Conservation (phyloP, 2,329 filamentous ascomycete genomes). For the Westerdykella sp. region DNA sequence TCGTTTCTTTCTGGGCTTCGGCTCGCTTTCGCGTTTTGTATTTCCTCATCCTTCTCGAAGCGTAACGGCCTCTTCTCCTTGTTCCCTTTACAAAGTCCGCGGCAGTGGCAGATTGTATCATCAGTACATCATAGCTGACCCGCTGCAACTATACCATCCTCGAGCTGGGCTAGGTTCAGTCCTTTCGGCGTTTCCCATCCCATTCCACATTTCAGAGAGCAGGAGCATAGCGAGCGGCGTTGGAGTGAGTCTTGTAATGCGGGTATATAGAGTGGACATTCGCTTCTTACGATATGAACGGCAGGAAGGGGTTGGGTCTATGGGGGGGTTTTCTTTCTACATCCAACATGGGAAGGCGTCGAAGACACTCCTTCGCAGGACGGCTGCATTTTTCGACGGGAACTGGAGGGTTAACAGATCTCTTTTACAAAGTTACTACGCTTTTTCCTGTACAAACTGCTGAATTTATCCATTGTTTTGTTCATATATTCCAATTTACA, state of each 20-base stretch:
- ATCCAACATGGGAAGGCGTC: slow-evolving; percentile 1
- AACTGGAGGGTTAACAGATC: no score
- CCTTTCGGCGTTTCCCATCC: slow-evolving; percentile 6
- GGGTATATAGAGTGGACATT: slow-evolving; percentile 13
- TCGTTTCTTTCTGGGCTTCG: slow-evolving; percentile 4
- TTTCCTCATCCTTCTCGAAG: slow-evolving; percentile 3
- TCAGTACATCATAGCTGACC: neutral
- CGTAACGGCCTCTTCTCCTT: neutral
- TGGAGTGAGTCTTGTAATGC: slow-evolving; percentile 13
- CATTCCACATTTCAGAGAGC: neutral
- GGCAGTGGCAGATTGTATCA: neutral
- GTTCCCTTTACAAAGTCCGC: neutral
- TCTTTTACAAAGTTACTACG: no score
- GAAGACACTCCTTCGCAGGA: slow-evolving; percentile 1
- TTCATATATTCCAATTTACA: no score
- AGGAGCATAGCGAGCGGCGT: slow-evolving; percentile 6
- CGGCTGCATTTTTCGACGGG: neutral
- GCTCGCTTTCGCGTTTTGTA: slow-evolving; percentile 4
- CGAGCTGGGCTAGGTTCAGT: slow-evolving; percentile 11
- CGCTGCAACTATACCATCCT: slow-evolving; percentile 6
- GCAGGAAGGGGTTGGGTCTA: neutral
- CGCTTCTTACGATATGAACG: slow-evolving; percentile 4
- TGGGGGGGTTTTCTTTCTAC: neutral
- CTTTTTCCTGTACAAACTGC: no score
- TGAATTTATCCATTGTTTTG: no score